Evolutionary conservation across 2,329 filamentous ascomycete species (phyloP), one percentile per base, ranked within the genome.

Genomic region (Corniculantispora saksenae): DNA sequence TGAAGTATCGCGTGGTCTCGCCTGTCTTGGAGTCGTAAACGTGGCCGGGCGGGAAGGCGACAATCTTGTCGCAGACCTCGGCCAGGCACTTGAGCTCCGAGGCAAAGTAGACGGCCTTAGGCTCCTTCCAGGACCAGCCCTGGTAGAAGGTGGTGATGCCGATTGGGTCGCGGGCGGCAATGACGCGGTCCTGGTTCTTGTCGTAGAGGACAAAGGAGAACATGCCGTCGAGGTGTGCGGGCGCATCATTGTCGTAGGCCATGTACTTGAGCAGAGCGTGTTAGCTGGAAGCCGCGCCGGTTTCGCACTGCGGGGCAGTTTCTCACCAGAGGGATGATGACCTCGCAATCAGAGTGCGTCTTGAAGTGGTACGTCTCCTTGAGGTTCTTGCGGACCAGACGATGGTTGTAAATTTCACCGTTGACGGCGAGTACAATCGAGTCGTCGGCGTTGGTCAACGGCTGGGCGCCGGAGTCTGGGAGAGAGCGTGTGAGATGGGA

Each of bases 371-470:
- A 97, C 45, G 89, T 86, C 67, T 84, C 88, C 81, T 92, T 92
- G 73, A 97, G 83, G 72, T 84, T 84, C 82, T 97, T 98, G 77
- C 95, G 91, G 75, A 99, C 85, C 74, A 97, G 87, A 77, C 94
- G 91, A 83, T 99, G 95, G 89, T 99, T 99, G 86, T 99, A 99
- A 78, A 99, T 99, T 79, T 99, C 95, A 81, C 95, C 95, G 80
- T 99, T 99, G 87, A 98, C 95, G 70, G 95, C 94, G 67, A 99
- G 88, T 69, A 94, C 89, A 73, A 99, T 90, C 73, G 85, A 90
- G 70, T 89, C 90, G 78, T 98, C 94, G 71, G 93, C 89, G 83
- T 93, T 98, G 84, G 94, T 91, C 70, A 99, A 85, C 69, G 95
- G 95, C 82, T 99, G 95, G 61, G 95, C 94, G 77, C 95, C 95